Percentiles rank a stretch among this genome's conserved stretches.
These are phyloP conservation scores for Trichoderma citrinoviride DNA, from an alignment of 2,329 filamentous ascomycete genomes.

Conservation along the genomic window DNA sequence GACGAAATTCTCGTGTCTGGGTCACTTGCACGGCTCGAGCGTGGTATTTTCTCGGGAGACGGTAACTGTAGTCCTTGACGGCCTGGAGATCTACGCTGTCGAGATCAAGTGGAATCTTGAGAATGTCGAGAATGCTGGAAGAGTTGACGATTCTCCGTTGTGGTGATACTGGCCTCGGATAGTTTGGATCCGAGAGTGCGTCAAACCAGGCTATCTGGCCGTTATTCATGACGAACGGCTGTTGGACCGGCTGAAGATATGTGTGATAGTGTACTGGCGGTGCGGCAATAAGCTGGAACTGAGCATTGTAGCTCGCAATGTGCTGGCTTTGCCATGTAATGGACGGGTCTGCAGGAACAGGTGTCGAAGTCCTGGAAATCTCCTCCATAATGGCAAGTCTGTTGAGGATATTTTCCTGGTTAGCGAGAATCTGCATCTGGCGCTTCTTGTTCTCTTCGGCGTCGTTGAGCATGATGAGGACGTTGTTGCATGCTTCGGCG, in stretches of 20 bases:
- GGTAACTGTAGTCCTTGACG: not conserved
- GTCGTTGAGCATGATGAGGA: not conserved
- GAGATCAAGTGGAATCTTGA: not conserved
- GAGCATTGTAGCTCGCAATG: not conserved
- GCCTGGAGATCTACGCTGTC: not conserved
- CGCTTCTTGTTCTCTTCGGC: slow-evolving; percentile 7
- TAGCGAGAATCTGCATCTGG: not conserved
- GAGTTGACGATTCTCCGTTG: not conserved
- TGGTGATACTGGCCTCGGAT: not conserved
- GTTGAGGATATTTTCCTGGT: not conserved
- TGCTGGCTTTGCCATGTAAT: not conserved
- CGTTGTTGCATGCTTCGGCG: not conserved
- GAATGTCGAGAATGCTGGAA: not conserved
- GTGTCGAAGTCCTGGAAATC: not conserved
- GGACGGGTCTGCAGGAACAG: not conserved
- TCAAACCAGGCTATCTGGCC: not conserved
- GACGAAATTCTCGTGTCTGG: not conserved
- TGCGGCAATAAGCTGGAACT: not conserved
- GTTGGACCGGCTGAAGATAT: not conserved
- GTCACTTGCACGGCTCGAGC: slow-evolving; percentile 4
- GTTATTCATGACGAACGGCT: not conserved
- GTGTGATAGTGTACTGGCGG: not conserved
- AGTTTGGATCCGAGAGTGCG: not conserved
- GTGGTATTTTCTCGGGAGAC: not conserved
- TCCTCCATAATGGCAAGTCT: not conserved